Conservation (phyloP, 148 eudicot genomes). For the Linanthus parryae region DNA sequence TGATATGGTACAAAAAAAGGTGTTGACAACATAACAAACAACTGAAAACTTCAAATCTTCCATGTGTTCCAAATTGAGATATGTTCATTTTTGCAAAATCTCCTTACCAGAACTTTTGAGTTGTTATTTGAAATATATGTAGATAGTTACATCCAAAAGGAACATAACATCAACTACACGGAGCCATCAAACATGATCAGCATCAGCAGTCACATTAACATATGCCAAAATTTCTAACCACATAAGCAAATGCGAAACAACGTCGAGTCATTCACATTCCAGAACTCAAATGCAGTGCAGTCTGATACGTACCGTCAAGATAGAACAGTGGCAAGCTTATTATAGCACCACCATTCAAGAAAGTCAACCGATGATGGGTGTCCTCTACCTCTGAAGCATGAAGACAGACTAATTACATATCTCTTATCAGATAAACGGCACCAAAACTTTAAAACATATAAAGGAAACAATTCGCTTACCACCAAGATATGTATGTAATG, state of each 20-base stretch:
- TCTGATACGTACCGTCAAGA: conserved; percentile 61
- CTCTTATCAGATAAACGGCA: conserved; percentile 6
- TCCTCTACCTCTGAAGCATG: conserved; percentile 78
- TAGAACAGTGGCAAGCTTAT: conserved; percentile 66
- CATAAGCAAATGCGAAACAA: too few species aligned
- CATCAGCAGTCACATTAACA: not conserved
- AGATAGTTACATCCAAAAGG: too few species aligned
- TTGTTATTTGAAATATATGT: too few species aligned
- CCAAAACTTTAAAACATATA: conserved; percentile 1
- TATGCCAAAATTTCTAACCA: not conserved
- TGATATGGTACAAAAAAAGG: too few species aligned
- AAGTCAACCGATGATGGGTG: conserved; percentile 63
- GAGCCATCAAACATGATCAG: not conserved
- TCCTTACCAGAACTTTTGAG: too few species aligned
- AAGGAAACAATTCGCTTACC: conserved; percentile 39
- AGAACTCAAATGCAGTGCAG: not conserved
- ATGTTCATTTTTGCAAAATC: too few species aligned
- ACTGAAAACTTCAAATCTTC: too few species aligned
- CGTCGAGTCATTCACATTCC: not conserved
- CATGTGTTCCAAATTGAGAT: too few species aligned
- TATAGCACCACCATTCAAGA: conserved; percentile 73
- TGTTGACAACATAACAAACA: too few species aligned
- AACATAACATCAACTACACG: too few species aligned
- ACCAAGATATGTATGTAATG: conserved; percentile 89
- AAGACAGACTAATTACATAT: conserved; percentile 19